Evolutionary conservation across 129 eudicot genomes (phyloP), one percentile per base, ranked within the genome.

Genomic region (Flaveria ramosissima): DNA sequence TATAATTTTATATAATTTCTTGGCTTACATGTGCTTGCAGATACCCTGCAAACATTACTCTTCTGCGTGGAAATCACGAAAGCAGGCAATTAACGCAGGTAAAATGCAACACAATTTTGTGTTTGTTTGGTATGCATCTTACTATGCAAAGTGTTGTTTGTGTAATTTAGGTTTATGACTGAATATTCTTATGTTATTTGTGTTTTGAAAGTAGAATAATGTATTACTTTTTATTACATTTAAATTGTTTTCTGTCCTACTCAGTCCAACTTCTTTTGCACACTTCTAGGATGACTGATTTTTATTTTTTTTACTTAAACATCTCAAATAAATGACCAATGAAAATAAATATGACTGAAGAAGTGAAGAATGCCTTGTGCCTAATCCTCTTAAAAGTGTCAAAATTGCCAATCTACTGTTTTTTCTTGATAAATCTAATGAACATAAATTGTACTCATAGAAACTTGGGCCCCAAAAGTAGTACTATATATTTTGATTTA

Each of bases 61-160:
- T 94, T 80, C 81, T 94, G 32, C 97, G 97, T 77, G 98, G 98
- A 61, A 94, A 94, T 80, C 98, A 94, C 60, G 98, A 94, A 85
- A 94, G 98, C 80, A 91, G 98, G 84, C 98, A 94, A 69, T 87
- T 94, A 41, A 94, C 98, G 9, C 98, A 94, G 93, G 98, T 94
- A 83, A 32, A 39, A 17, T 45, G 76, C 50, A 17, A 45, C 48
- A 13, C 3, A 45, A 30, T n/a, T 3, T 45, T 26, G 1, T 17
- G 6, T 32, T 7, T 50, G 19, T 47, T 48, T 75, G 13, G 5
- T 32, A 26, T 24, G 70, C 69, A 14, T 43, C 43, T 21, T 59
- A 59, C 42, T 23, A 3, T 6, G 48, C 24, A 50, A 26, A 7
- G 51, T 66, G 26, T 64, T 17, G 16, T 46, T 43, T 75, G 30